Percentiles rank a stretch among this genome's conserved stretches.
These are phyloP conservation scores for Trichoderma cornu-damae DNA, from an alignment of 2,329 filamentous ascomycete species.

Conservation along the genomic window DNA sequence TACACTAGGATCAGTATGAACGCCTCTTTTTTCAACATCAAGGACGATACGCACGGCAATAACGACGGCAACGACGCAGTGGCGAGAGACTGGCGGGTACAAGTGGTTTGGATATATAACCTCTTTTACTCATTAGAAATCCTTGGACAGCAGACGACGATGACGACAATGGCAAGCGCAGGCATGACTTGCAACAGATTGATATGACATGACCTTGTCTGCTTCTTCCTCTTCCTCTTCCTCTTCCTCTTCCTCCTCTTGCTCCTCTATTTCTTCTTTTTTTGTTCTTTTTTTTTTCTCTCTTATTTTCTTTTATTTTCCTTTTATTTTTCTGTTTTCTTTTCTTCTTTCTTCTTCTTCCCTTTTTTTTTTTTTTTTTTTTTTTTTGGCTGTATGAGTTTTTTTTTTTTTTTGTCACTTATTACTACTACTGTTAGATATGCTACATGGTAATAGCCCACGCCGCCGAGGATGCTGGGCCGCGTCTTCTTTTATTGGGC, in stretches of 20 bases:
- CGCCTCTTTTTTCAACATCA: slow-evolving; percentile 10
- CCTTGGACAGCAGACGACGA: slow-evolving; percentile 15
- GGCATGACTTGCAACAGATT: slow-evolving; percentile 13
- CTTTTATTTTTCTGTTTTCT: too few species aligned
- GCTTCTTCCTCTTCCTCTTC: too few species aligned
- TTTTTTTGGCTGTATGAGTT: background rate
- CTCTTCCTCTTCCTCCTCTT: too few species aligned
- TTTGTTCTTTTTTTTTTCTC: too few species aligned
- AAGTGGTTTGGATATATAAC: slow-evolving; percentile 11
- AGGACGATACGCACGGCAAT: slow-evolving; percentile 15
- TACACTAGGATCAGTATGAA: slow-evolving; percentile 11
- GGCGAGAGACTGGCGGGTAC: slow-evolving; percentile 6
- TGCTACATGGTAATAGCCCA: background rate
- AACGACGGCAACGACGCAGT: slow-evolving; percentile 8
- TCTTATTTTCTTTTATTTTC: too few species aligned
- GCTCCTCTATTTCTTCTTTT: too few species aligned
- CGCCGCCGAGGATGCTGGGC: slow-evolving; percentile 3
- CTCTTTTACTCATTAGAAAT: background rate
- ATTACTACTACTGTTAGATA: background rate
- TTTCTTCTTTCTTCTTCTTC: too few species aligned
- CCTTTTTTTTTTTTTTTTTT: too few species aligned
- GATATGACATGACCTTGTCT: slow-evolving; percentile 15
- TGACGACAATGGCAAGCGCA: slow-evolving; percentile 12
- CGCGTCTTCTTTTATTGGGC: slow-evolving; percentile 5
- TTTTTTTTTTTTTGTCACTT: slow-evolving; percentile 9